phyloP scores from a whole-genome alignment of 1,284 basidiomycete species.

The Ganoderma multipileum region DNA sequence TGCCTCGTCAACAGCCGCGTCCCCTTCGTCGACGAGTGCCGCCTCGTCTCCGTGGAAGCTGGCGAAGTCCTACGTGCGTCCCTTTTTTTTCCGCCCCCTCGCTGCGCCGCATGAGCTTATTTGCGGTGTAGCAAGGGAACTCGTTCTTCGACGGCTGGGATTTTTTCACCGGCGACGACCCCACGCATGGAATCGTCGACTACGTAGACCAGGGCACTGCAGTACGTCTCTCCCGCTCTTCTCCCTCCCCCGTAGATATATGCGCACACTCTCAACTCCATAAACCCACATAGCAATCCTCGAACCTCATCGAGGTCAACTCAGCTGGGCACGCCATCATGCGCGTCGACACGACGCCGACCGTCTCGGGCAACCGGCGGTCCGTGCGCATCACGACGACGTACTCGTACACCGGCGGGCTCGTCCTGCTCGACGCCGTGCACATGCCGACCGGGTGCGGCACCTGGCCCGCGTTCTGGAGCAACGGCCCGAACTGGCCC shows the following conservation, averaged over 20 bases:
- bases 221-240: conserved; percentile 46
- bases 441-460: conserved; percentile 93
- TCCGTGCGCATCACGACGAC: conserved; percentile 81
- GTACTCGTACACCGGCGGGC: conserved; percentile 66
- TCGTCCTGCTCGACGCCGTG: conserved; percentile 82
- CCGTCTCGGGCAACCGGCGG: conserved; percentile 69
- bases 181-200: conserved; percentile 78
- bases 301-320: conserved; percentile 66
- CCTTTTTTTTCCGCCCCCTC: neutral
- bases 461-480: conserved; percentile 79
- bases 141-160: conserved; percentile 85
- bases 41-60: conserved; percentile 41
- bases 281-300: conserved; percentile 49
- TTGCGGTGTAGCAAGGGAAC: conserved; percentile 55
- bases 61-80: conserved; percentile 37
- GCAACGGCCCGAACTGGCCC: conserved; percentile 76
- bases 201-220: conserved; percentile 65
- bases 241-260: conserved; percentile 14
- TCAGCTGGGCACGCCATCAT: conserved; percentile 78
- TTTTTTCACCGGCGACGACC: conserved; percentile 78
- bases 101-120: conserved; percentile 7
- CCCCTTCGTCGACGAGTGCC: conserved; percentile 20
- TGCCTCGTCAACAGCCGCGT: conserved; percentile 26
- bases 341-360: conserved; percentile 82
- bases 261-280: conserved; percentile 25